Evolutionary conservation across 345 rosid species (phyloP).

Genomic region (Eucalyptus cloeziana): DNA sequence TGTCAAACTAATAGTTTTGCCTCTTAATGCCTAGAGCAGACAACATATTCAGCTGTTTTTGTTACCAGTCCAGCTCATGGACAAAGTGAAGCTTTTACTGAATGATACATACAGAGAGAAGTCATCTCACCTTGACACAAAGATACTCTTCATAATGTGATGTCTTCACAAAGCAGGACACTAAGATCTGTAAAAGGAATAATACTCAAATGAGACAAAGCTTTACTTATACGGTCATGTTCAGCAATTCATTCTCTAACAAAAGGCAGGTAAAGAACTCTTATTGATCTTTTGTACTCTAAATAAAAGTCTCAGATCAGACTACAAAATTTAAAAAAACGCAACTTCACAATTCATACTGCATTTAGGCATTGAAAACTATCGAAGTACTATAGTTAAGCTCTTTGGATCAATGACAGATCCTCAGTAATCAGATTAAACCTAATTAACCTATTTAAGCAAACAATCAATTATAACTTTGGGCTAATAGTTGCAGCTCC

Average conservation of each 20-base stretch:
- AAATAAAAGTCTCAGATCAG: neutral
- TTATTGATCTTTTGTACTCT: neutral
- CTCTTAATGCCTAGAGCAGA: neutral
- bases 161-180: constrained; percentile 91
- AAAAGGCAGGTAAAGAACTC: neutral
- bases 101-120: neutral
- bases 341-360: neutral
- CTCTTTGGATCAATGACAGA: neutral
- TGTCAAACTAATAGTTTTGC: neutral
- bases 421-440: neutral
- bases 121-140: constrained; percentile 61
- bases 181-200: constrained; percentile 48
- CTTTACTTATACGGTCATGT: neutral
- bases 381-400: neutral
- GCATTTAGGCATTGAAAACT: neutral
- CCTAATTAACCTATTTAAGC: neutral
- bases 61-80: neutral
- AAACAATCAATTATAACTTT: neutral
- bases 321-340: neutral
- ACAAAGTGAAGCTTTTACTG: neutral
- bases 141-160: constrained; percentile 79
- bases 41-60: neutral
- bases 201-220: neutral
- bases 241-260: neutral
- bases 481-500: neutral